Base-by-base conservation (phyloP, 805 yeast genomes). In the Yarrowia deformans region DNA sequence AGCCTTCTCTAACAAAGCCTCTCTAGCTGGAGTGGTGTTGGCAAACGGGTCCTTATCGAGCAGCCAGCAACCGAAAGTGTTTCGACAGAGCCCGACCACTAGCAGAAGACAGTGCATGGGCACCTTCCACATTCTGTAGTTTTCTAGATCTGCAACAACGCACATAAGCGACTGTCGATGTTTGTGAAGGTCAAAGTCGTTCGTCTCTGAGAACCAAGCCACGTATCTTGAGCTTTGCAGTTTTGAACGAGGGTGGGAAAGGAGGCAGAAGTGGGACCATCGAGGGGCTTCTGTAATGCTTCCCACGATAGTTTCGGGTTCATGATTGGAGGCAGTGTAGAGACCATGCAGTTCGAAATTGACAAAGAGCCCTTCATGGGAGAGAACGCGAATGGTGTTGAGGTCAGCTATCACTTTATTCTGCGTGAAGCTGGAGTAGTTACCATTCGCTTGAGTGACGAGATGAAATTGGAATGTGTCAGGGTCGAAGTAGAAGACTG, bases 151-250 rank as follows among this genome's bases (percentile, higher is more conserved):
- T 2, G 16, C 63, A 4, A 56, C 63, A 13, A 56, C 39, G 5
- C 63, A 56, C 63, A 56, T 56, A 19, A 29, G 23, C 9, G 63
- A 40, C 48, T 56, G 63, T 3, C 48, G 19, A 7, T 40, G 10
- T 12, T 40, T 40, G 2, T 3, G 4, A 9, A 56, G 5, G 7
- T 56, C 63, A 56, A 56, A 56, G 45, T 56, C 63, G 37, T 40
- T 56, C 1, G 18, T 9, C 3, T 56, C 63, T 1, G 35, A 13
- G n/a, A 56, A 56, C 63, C 48, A 56, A 3, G 63, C 63, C 23
- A 56, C 63, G 48, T 40, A 56, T n/a, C 63, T 4, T 16, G 46
- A 29, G 48, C 63, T 56, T 32, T 40, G 6, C 29, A 56, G 37
- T n/a, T 56, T 40, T 6, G 63, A 56, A 1, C 32, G 46, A 7